These are phyloP conservation scores for Chloris gayana DNA, from an alignment of 176 grass and related monocot species.

Conservation along the genomic window DNA sequence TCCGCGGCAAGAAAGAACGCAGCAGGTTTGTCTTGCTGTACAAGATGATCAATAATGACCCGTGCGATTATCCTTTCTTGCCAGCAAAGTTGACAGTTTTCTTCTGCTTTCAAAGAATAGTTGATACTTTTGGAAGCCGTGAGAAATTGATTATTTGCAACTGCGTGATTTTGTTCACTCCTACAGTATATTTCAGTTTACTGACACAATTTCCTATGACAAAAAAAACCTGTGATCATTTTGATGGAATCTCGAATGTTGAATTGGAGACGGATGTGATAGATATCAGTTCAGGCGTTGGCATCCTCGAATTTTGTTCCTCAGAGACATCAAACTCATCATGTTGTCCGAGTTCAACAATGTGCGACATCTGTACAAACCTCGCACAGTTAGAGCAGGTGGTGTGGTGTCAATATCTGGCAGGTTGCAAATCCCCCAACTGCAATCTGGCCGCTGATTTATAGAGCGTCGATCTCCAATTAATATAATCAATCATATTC, in stretches of 20 bases:
- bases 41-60: constrained; percentile 5
- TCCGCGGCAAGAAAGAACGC: constrained; percentile 26
- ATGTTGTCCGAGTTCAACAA: too few relatives aligned
- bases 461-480: too few relatives aligned
- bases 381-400: too few relatives aligned
- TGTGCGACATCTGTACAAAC: too few relatives aligned
- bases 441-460: too few relatives aligned
- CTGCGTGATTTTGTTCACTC: neutral
- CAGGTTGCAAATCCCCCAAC: too few relatives aligned
- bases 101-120: neutral
- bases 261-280: too few relatives aligned
- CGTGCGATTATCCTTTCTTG: neutral
- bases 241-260: neutral
- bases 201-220: neutral
- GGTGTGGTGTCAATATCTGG: too few relatives aligned
- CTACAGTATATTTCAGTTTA: neutral
- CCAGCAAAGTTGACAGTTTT: neutral
- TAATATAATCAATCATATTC: too few relatives aligned
- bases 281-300: too few relatives aligned
- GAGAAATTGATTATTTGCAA: neutral
- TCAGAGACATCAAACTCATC: too few relatives aligned
- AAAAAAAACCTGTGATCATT: neutral
- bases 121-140: neutral
- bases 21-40: neutral
- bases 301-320: too few relatives aligned